These are phyloP conservation scores for Nicotiana rustica DNA, from an alignment of 305 asterid species.

Conservation along the genomic window DNA sequence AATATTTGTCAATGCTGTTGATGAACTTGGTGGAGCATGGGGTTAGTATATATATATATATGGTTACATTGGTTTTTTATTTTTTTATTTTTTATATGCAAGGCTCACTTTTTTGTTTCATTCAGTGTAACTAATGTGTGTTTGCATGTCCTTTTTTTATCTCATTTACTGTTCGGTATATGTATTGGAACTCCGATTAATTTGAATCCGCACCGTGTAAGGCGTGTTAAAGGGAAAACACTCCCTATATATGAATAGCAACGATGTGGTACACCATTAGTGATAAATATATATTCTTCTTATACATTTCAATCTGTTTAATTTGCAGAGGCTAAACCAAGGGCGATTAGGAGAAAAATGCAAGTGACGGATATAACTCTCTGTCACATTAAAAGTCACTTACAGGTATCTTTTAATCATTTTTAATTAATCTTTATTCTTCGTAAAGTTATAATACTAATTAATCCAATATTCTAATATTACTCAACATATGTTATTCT, in stretches of 20 bases:
- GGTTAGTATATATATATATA: slow-evolving; percentile 31
- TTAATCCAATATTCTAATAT: too few species aligned
- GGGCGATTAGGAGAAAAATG: not conserved
- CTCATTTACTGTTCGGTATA: too few species aligned
- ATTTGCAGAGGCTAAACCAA: not conserved
- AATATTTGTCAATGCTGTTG: slow-evolving; percentile 49
- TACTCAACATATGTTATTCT: too few species aligned
- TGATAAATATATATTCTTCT: not conserved
- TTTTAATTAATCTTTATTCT: too few species aligned
- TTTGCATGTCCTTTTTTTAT: too few species aligned
- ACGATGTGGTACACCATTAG: too few species aligned
- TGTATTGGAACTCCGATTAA: too few species aligned
- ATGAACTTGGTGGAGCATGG: slow-evolving; percentile 54
- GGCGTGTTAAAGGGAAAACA: too few species aligned
- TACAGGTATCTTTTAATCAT: not conserved
- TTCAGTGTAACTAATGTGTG: too few species aligned
- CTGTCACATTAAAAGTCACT: not conserved
- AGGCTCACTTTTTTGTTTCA: too few species aligned
- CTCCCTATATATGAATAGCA: not conserved
- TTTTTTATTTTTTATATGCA: not conserved
- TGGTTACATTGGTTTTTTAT: too few species aligned
- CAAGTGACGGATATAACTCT: not conserved
- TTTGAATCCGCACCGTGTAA: rapidly evolving
- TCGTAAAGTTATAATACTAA: too few species aligned
- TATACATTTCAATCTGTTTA: not conserved